Evolutionary conservation across 2,329 filamentous ascomycete species (phyloP), one percentile per base, ranked within the genome.

Genomic region (Beauveria sp.): DNA sequence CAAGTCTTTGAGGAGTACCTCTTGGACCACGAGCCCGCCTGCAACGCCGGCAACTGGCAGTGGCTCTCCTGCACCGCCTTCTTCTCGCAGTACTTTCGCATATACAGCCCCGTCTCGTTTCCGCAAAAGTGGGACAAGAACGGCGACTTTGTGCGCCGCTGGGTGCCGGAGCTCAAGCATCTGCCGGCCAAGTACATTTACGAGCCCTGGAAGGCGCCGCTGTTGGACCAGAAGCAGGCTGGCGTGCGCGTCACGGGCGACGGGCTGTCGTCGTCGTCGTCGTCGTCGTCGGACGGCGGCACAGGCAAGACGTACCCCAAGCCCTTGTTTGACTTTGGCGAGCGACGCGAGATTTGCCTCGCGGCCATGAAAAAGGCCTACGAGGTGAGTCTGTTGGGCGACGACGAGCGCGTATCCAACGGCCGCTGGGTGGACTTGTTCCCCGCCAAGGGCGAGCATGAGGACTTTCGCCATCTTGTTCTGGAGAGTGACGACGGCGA

Each of bases 1-100:
- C 88, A 90, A 53, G 89, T 92, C 1, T 92, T 92, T 63, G 87
- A 90, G 68, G 89, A 92, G 70, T 83, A 83, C 74, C 78, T 92
- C 43, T 76, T 92, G 53, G 89, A 92, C 68, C 89, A 91, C 69
- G 88, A 91, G 70, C 79, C 84, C 0, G 85, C 88, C 2, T 90
- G 87, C 69, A 91, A 91, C 67, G 81, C 80, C 1, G 88, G 88
- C 0, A 91, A 91, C 68, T 91, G 88, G 88, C 87, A 90, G 69
- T 91, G 89, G 89, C 73, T 92, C 8, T 83, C 80, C 61, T 92
- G 89, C 70, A 86, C 87, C 0, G 89, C 89, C 0, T 92, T 92
- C 71, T 92, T 85, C 73, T 74, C 82, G 0, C 86, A 90, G 69
- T 91, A 87, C 73, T 90, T 82, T 68, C 81, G 88, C 1, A 86